Evolutionary conservation across 2,329 filamentous ascomycete genomes (phyloP), one percentile per base, ranked within the genome.

Genomic region (Thielaviopsis euricoi): DNA sequence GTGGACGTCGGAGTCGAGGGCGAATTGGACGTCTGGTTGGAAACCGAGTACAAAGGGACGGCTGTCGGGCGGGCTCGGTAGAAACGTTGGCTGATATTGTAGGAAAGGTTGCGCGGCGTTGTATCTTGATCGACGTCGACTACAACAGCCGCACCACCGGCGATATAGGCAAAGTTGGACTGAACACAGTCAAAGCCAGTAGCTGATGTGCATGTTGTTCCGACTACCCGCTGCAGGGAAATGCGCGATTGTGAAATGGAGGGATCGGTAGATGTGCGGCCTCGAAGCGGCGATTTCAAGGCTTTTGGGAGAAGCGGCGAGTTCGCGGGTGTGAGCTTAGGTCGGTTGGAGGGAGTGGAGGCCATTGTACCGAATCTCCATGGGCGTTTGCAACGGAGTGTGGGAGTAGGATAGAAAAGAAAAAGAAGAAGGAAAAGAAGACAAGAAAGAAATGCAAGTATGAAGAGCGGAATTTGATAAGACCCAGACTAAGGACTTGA

Each of bases 101-200:
- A 55, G 37, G 59, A 33, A 33, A 33, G 48, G 22, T 60, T 57
- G 21, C 50, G 56, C 48, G 57, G 56, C 33, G 57, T 50, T 55
- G 74, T 70, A 66, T 86, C 76, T 55, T 82, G 80, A 62, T 88
- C 81, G 56, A 96, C 76, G 64, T 87, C 83, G 7, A 90, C 88
- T 19, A 97, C 81, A 0, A 98, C 88, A n/a, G 89, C 91, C 50
- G 91, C 89, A 10, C 89, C 93, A 58, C 93, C 93, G 9, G 93
- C 91, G 62, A 89, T 90, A 68, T 95, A 93, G 58, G 89, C 89
- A 70, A 97, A 95, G 55, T 79, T 84, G 13, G 83, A 80, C 48
- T 85, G 75, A 61, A 91, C 82, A 62, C 81, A 83, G 67, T 94
- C 89, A 70, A 98, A 95, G 62, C 87, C 89, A 67, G 86, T 90